Evolutionary conservation across 2,329 filamentous ascomycete genomes (phyloP), one percentile per base, ranked within the genome.

Genomic region (Fusarium nelsonii): DNA sequence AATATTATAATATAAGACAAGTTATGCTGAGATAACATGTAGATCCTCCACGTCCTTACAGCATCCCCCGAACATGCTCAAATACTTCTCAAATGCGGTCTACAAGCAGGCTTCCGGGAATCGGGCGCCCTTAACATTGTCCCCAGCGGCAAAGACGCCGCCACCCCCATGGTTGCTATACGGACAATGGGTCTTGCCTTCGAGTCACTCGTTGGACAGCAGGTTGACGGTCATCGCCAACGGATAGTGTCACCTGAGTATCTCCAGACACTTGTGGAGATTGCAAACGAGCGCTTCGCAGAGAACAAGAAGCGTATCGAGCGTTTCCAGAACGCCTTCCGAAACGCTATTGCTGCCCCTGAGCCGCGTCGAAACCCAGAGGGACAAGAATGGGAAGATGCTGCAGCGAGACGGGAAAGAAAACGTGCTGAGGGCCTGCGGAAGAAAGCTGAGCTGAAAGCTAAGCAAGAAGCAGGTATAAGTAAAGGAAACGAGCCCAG

Each of bases 11-110:
- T 52, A 54, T 43, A 50, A 60, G 53, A 56, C 54, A 67, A 50
- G 23, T 52, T 43, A 63, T 63, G 63, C 73, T 76, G 68, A 76
- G 54, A 65, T 48, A 55, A 55, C 23, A 30, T 32, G 57, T 70
- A 97, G 94, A 97, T 97, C 71, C 87, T 98, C 1, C 95, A 98
- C 72, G 85, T 98, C 43, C 86, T 97, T 73, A 90, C 93, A 8
- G 88, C 93, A 16, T 95, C 92, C 0, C 83, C 90, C 0, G 80
- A 86, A 14, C 88, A 95, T 73, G 93, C 95, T 6, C 91, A 97
- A 70, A 83, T 87, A 10, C 84, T 97, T 18, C 85, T 97, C 15
- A 85, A 89, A 12, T 92, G 92, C 44, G 94, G 92, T 3, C 84
- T 95, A 11, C 87, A 90, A 72, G 91, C 93, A 6, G 95, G 95